These are phyloP conservation scores for Hirsutella thompsonii DNA, from an alignment of 2,329 filamentous ascomycete species.

Conservation along the genomic window DNA sequence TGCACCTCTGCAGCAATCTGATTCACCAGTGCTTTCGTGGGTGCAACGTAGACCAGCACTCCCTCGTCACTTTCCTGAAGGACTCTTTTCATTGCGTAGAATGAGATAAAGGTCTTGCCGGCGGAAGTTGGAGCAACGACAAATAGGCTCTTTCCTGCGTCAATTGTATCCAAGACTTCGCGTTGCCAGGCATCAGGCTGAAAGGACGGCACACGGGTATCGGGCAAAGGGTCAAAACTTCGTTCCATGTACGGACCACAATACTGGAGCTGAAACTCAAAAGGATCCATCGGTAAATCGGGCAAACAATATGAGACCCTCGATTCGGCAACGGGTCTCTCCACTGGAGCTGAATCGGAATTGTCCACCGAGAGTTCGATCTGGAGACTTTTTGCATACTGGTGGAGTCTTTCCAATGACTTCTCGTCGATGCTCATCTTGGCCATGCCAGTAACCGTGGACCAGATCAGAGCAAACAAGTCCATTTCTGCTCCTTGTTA, in stretches of 20 bases:
- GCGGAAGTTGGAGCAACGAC: constrained; percentile 68
- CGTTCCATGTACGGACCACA: constrained; percentile 60
- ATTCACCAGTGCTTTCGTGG: constrained; percentile 72
- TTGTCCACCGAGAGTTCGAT: constrained; percentile 2
- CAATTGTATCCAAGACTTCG: constrained; percentile 59
- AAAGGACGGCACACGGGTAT: constrained; percentile 52
- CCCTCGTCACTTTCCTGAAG: constrained; percentile 55
- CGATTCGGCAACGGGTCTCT: background rate
- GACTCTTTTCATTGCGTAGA: constrained; percentile 72
- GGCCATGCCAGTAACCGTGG: constrained; percentile 5
- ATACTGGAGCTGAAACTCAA: constrained; percentile 17
- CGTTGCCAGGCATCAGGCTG: constrained; percentile 67
- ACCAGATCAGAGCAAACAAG: constrained; percentile 7
- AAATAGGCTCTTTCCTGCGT: constrained; percentile 56
- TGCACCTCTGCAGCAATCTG: constrained; percentile 73
- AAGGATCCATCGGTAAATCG: constrained; percentile 30
- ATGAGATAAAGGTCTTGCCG: constrained; percentile 74
- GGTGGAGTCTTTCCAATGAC: constrained; percentile 3
- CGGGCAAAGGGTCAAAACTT: constrained; percentile 55
- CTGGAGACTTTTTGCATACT: constrained; percentile 5
- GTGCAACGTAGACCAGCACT: constrained; percentile 66
- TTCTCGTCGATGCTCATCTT: constrained; percentile 4
- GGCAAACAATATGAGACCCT: constrained; percentile 39
- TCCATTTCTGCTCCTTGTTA: background rate
- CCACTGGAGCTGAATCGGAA: no score